These are phyloP conservation scores for Tolypocladium cylindrosporum DNA, from an alignment of 2,329 filamentous ascomycete species.

Conservation along the genomic window DNA sequence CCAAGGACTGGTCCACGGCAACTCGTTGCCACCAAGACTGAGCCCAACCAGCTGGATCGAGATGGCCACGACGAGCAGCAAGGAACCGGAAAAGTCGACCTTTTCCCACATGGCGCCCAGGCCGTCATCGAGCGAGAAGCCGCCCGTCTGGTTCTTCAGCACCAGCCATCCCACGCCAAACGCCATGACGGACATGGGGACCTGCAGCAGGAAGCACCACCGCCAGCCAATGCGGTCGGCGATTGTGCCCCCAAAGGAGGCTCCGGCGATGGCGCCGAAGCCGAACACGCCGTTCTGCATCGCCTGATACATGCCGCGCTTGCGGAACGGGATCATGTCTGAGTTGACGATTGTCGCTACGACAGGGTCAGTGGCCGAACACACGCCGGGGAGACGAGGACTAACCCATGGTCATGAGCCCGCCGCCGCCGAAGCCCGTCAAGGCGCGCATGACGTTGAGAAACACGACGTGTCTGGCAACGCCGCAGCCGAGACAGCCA, in stretches of 20 bases:
- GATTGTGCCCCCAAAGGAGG: constrained; percentile 54
- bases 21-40: constrained; percentile 45
- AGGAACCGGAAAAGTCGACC: constrained; percentile 48
- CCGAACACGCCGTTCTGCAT: constrained; percentile 52
- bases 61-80: constrained; percentile 47
- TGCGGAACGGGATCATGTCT: constrained; percentile 50
- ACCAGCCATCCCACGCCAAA: constrained; percentile 42
- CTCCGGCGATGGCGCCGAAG: constrained; percentile 52
- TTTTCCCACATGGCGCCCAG: constrained; percentile 35
- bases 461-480: constrained; percentile 46
- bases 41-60: constrained; percentile 46
- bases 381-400: too few relatives aligned
- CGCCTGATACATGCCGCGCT: constrained; percentile 49
- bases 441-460: constrained; percentile 57
- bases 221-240: constrained; percentile 58
- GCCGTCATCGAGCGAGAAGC: constrained; percentile 16
- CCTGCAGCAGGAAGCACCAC: constrained; percentile 55
- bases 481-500: constrained; percentile 55
- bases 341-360: constrained; percentile 46
- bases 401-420: constrained; percentile 59
- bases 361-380: too few relatives aligned
- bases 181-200: constrained; percentile 47
- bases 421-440: constrained; percentile 60
- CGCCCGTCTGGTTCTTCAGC: constrained; percentile 32
- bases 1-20: constrained; percentile 39